phyloP scores from a whole-genome alignment of 1,139 yeast species.

The Pichia sp. region DNA sequence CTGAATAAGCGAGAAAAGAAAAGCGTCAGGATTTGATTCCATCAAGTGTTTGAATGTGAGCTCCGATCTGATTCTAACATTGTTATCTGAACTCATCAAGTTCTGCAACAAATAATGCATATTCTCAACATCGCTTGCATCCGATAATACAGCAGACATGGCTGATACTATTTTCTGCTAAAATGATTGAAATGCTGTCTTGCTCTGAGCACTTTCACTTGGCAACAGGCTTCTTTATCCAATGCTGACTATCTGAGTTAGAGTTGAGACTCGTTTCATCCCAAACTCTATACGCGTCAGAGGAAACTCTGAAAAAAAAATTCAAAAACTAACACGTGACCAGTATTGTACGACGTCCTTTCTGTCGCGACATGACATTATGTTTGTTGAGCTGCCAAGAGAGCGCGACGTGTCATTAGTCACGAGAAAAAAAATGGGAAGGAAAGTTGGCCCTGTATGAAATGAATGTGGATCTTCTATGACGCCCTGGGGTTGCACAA shows the following conservation, averaged over 20 bases:
- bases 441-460: neutral
- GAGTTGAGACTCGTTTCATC: too few relatives aligned
- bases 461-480: neutral
- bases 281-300: too few relatives aligned
- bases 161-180: too few relatives aligned
- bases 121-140: neutral
- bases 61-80: constrained; percentile 27
- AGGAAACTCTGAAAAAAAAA: too few relatives aligned
- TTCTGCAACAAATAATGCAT: constrained; percentile 8
- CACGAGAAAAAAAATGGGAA: neutral
- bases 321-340: too few relatives aligned
- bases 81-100: constrained; percentile 25
- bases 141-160: too few relatives aligned
- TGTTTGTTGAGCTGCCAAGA: neutral
- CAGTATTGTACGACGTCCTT: too few relatives aligned
- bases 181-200: too few relatives aligned
- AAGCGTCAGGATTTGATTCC: constrained; percentile 22
- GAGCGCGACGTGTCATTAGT: neutral
- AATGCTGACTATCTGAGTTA: too few relatives aligned
- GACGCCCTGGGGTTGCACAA: neutral
- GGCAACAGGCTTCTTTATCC: too few relatives aligned
- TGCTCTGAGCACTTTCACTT: too few relatives aligned
- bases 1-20: constrained; percentile 19
- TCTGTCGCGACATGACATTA: neutral
- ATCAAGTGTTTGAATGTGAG: constrained; percentile 23